phyloP scores from a whole-genome alignment of 2,329 filamentous ascomycete species.

The Zasmidium cellare region DNA sequence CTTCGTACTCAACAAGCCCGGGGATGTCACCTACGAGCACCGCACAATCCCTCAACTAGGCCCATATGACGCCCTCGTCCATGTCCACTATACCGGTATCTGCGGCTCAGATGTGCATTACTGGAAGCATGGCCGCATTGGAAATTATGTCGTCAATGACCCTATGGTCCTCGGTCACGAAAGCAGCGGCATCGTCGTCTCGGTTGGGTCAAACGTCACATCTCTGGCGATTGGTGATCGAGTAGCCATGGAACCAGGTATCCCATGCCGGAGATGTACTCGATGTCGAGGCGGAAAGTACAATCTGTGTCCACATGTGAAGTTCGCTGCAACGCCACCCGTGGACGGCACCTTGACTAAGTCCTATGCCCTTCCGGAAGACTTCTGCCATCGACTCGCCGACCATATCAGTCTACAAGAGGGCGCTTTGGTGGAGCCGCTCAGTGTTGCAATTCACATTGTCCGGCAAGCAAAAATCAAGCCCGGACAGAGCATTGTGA shows the following conservation, averaged over 20 bases:
- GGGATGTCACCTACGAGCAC: too few relatives aligned
- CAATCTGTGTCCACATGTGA: constrained; percentile 24
- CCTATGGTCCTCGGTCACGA: constrained; percentile 26
- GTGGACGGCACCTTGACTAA: constrained; percentile 27
- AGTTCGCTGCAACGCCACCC: constrained; percentile 28
- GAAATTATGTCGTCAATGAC: constrained; percentile 19
- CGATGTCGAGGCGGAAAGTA: constrained; percentile 27
- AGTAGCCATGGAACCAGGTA: constrained; percentile 28
- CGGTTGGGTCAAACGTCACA: constrained; percentile 19
- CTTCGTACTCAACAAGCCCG: too few relatives aligned
- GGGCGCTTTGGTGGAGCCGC: constrained; percentile 48
- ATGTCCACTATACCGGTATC: constrained; percentile 23
- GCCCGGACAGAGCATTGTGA: constrained; percentile 39
- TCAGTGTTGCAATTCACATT: constrained; percentile 48
- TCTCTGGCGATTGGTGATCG: constrained; percentile 22
- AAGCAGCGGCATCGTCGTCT: constrained; percentile 23
- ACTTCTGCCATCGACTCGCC: constrained; percentile 35
- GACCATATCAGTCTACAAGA: constrained; percentile 40
- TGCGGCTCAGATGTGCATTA: constrained; percentile 24
- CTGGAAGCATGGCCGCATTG: constrained; percentile 21
- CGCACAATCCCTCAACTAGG: too few relatives aligned
- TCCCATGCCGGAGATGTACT: constrained; percentile 27
- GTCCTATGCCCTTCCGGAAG: constrained; percentile 27
- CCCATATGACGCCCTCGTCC: too few relatives aligned
- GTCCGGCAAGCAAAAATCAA: constrained; percentile 34